Conservation (phyloP, 176 grass and related monocot genomes). For the Triticum dicoccoides region DNA sequence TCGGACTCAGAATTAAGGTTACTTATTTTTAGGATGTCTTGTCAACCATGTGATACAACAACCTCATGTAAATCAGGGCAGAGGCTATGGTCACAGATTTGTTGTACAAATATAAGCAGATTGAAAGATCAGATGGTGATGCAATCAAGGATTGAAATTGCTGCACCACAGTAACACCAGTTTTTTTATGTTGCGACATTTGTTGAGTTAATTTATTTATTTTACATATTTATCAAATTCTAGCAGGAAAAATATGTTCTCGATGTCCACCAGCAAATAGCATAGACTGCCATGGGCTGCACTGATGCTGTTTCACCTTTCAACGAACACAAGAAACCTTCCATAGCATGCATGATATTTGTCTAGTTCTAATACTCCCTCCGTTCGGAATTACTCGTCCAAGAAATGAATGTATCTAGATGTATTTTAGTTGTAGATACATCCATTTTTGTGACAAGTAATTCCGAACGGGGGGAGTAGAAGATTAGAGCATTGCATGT, state of each 20-base stretch:
- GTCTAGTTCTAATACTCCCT: background rate
- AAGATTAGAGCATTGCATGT: background rate
- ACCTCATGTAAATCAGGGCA: background rate
- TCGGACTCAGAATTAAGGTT: background rate
- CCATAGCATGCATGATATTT: constrained; percentile 1
- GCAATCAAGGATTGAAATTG: background rate
- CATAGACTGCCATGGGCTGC: background rate
- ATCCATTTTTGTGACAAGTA: too few species aligned
- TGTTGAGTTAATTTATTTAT: background rate
- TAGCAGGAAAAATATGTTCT: background rate
- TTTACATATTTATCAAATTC: background rate
- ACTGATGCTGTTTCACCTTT: background rate
- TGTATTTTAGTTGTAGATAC: too few species aligned
- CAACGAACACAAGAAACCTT: background rate
- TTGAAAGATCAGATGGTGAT: background rate
- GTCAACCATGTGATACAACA: background rate
- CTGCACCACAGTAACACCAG: background rate
- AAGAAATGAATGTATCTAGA: too few species aligned
- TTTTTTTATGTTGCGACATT: background rate
- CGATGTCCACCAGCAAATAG: background rate
- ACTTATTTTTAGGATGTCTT: background rate
- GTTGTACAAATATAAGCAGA: background rate
- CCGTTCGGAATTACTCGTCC: too few species aligned
- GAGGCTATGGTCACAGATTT: background rate
- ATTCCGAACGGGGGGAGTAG: too few species aligned